A percentile compares a stretch with the other conserved stretches of the same genome.
These are phyloP conservation scores for Wickerhamomyces bisporus DNA, from an alignment of 805 yeast species.

Conservation along the genomic window DNA sequence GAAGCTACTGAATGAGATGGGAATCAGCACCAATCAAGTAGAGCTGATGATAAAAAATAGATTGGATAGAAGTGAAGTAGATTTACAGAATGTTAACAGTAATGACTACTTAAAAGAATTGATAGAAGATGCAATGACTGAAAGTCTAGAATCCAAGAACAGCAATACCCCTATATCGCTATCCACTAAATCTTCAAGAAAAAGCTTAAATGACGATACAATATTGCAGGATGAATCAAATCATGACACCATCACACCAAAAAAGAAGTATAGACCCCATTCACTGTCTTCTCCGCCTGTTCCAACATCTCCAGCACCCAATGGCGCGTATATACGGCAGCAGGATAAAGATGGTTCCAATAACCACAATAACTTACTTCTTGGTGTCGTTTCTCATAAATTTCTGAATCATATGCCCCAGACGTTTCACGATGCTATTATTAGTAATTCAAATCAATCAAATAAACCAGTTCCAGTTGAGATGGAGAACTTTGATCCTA, in stretches of 20 bases:
- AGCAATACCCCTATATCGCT: slow-evolving; percentile 1
- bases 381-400: slow-evolving; percentile 15
- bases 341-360: neutral
- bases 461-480: slow-evolving; percentile 34
- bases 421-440: slow-evolving; percentile 17
- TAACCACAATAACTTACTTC: neutral
- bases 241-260: slow-evolving; percentile 5
- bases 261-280: slow-evolving; percentile 16
- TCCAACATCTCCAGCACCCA: neutral
- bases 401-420: slow-evolving; percentile 19
- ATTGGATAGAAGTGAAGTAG: slow-evolving; percentile 3
- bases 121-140: slow-evolving; percentile 29
- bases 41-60: slow-evolving; percentile 26
- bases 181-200: neutral
- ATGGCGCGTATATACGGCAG: neutral
- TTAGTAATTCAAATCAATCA: slow-evolving; percentile 2
- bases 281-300: slow-evolving; percentile 12
- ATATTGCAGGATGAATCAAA: slow-evolving; percentile 2
- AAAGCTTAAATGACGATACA: neutral
- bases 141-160: slow-evolving; percentile 11
- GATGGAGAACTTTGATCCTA: slow-evolving; percentile 31
- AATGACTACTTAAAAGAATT: slow-evolving; percentile 24
- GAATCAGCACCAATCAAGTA: slow-evolving; percentile 31
- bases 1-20: slow-evolving; percentile 31
- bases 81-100: slow-evolving; percentile 12